These are phyloP conservation scores for Claviceps monticola DNA, from an alignment of 2,329 filamentous ascomycete genomes.

Conservation along the genomic window DNA sequence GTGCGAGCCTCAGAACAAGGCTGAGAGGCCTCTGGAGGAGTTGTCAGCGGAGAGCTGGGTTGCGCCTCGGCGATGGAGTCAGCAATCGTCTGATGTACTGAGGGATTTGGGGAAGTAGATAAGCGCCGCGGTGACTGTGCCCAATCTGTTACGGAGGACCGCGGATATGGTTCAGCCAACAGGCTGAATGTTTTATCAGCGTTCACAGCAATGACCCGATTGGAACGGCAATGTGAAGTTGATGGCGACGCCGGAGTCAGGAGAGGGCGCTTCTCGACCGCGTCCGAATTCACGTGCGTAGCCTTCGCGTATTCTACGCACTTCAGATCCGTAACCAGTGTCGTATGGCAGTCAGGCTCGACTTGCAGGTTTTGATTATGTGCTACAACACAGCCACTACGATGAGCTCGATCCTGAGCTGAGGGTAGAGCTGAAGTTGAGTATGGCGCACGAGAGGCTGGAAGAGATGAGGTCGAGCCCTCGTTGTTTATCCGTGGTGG, in stretches of 20 bases:
- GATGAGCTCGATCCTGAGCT: not conserved
- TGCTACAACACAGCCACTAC: not conserved
- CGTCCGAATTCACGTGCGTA: not conserved
- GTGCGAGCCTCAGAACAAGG: slow-evolving; percentile 4
- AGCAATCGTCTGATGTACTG: slow-evolving; percentile 21
- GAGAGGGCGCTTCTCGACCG: not conserved
- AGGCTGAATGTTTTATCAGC: slow-evolving; percentile 47
- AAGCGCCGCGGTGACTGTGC: slow-evolving; percentile 28
- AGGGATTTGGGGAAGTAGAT: slow-evolving; percentile 30
- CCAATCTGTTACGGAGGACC: slow-evolving; percentile 17
- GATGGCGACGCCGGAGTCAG: slow-evolving; percentile 12
- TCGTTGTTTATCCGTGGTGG: slow-evolving; percentile 22
- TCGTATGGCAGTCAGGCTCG: not conserved
- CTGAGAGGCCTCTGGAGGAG: slow-evolving; percentile 25
- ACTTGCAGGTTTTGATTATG: not conserved
- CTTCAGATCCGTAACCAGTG: not conserved
- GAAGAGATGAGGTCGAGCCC: slow-evolving; percentile 13
- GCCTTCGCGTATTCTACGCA: not conserved
- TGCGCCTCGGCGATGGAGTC: slow-evolving; percentile 27
- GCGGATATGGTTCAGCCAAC: slow-evolving; percentile 19
- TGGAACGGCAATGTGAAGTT: slow-evolving; percentile 14
- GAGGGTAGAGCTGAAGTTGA: not conserved
- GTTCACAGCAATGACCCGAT: slow-evolving; percentile 34
- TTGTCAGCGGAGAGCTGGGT: slow-evolving; percentile 34
- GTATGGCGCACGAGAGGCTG: slow-evolving; percentile 12